A percentile compares a stretch with the other conserved stretches of the same genome.
These are phyloP conservation scores for Bondarzewia mesenterica DNA, from an alignment of 1,284 basidiomycete genomes.

Conservation along the genomic window DNA sequence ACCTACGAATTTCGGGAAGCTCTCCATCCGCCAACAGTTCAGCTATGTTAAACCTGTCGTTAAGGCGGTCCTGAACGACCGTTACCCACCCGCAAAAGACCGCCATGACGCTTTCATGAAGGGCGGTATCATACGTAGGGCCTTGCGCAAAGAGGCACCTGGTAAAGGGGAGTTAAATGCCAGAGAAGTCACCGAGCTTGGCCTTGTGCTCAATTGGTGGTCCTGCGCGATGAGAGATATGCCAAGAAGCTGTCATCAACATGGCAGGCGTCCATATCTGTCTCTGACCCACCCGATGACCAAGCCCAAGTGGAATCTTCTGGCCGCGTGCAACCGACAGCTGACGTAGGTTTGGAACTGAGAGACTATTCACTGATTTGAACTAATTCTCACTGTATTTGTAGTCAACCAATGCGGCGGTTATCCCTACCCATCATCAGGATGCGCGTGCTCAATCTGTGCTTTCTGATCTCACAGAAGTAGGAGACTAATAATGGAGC, in stretches of 20 bases:
- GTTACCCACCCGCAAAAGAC: conserved; percentile 41
- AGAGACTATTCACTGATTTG: no score
- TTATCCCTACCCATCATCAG: no score
- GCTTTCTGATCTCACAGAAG: neutral
- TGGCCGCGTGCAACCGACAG: neutral
- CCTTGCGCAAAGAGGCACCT: conserved; percentile 38
- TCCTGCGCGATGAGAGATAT: neutral
- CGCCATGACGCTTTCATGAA: conserved; percentile 48
- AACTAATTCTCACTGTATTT: neutral
- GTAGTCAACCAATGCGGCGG: neutral
- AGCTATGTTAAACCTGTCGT: conserved; percentile 57
- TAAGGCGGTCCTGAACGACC: conserved; percentile 42
- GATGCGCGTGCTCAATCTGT: no score
- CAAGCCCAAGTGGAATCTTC: neutral
- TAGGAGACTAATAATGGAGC: neutral
- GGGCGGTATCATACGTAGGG: conserved; percentile 40
- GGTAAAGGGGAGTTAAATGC: conserved; percentile 46
- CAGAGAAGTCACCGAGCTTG: conserved; percentile 39
- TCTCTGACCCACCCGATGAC: neutral
- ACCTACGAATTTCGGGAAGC: conserved; percentile 32
- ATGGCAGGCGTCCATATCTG: neutral
- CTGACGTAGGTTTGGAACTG: neutral
- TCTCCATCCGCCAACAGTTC: conserved; percentile 51
- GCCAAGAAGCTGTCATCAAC: neutral
- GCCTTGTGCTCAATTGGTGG: conserved; percentile 43